A percentile compares a stretch with the other conserved stretches of the same genome.
These are phyloP conservation scores for Umbelopsis isabellina DNA, from an alignment of 192 early-diverging fungal genomes.

Conservation along the genomic window DNA sequence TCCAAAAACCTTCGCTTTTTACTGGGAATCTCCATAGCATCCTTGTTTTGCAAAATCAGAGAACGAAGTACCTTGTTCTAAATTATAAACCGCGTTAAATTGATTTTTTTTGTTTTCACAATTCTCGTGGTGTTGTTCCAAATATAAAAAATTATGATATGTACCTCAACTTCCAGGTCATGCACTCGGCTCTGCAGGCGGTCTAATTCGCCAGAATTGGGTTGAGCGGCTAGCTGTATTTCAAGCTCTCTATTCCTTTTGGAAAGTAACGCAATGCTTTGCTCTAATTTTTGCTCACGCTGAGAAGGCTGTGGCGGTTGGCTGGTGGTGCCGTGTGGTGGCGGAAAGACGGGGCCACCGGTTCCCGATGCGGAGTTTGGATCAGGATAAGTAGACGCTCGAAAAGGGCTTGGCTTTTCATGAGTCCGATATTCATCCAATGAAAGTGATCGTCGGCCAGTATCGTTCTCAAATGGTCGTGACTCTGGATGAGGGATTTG, in stretches of 20 bases:
- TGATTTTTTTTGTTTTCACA: too few species aligned
- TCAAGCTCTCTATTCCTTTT: conserved; percentile 6
- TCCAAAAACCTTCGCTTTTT: conserved; percentile 12
- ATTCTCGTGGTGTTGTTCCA: too few species aligned
- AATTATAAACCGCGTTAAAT: background rate
- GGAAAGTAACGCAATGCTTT: background rate
- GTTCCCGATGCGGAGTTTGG: conserved; percentile 13
- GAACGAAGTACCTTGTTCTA: conserved; percentile 18
- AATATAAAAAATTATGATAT: background rate
- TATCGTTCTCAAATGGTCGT: conserved; percentile 15
- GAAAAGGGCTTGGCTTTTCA: conserved; percentile 23
- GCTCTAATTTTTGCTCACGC: conserved; percentile 11
- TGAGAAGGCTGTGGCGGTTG: conserved; percentile 18
- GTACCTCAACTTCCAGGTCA: conserved; percentile 39
- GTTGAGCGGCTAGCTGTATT: background rate
- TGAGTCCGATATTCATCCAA: conserved; percentile 18
- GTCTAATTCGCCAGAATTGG: conserved; percentile 16
- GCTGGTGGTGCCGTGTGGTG: conserved; percentile 19
- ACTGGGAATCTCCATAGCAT: conserved; percentile 15
- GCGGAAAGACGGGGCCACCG: conserved; percentile 21
- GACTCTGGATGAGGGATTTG: conserved; percentile 19
- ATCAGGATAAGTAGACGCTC: conserved; percentile 15
- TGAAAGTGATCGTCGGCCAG: background rate
- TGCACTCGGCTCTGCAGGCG: conserved; percentile 19
- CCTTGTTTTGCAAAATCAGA: conserved; percentile 7